Conservation (phyloP, 2,329 filamentous ascomycete species). For the Penicillium sp. region DNA sequence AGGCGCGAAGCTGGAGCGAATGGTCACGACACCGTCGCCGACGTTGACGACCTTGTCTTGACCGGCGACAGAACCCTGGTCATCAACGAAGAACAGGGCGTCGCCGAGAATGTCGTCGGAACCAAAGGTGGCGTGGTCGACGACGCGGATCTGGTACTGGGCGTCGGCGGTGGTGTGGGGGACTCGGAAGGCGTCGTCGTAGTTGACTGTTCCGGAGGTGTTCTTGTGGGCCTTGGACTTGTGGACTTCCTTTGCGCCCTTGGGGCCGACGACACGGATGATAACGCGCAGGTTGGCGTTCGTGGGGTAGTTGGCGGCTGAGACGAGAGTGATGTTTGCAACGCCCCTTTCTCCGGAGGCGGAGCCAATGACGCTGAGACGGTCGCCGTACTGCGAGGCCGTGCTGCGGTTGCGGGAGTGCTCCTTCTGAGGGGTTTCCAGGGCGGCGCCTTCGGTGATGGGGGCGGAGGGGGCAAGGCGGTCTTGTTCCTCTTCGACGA, state of each 20-base stretch:
- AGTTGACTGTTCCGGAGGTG: constrained; percentile 63
- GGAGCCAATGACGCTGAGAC: constrained; percentile 52
- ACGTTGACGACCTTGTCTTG: constrained; percentile 73
- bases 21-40: constrained; percentile 69
- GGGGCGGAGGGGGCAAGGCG: constrained; percentile 24
- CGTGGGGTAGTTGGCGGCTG: constrained; percentile 74
- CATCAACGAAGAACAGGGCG: constrained; percentile 86
- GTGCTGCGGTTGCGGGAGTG: constrained; percentile 53
- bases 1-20: constrained; percentile 72
- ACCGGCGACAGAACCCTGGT: constrained; percentile 64
- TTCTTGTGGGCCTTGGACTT: constrained; percentile 92
- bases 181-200: constrained; percentile 70
- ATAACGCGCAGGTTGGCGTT: constrained; percentile 77
- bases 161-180: constrained; percentile 73
- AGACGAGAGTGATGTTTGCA: constrained; percentile 77
- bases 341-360: constrained; percentile 66
- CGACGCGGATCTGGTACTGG: constrained; percentile 83
- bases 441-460: constrained; percentile 31
- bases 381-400: constrained; percentile 51
- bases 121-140: constrained; percentile 82
- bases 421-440: constrained; percentile 34
- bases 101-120: constrained; percentile 84
- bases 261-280: constrained; percentile 67
- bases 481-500: constrained; percentile 25
- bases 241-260: constrained; percentile 74